phyloP scores from a whole-genome alignment of 306 rosid species.

The Trifolium subterraneum region DNA sequence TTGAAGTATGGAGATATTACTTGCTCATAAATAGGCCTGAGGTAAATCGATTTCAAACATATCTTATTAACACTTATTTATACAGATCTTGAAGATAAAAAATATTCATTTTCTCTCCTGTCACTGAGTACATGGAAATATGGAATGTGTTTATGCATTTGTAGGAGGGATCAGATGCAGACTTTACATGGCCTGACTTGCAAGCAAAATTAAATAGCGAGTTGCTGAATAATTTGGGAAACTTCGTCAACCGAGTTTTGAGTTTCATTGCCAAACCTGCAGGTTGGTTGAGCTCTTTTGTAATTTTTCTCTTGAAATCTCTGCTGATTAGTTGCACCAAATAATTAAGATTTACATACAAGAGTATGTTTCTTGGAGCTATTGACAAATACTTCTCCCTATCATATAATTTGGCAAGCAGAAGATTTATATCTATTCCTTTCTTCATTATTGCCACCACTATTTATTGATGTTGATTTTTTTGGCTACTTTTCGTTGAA shows the following conservation, averaged over 20 bases:
- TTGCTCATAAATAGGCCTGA: constrained; percentile 92
- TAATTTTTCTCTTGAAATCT: constrained; percentile 10
- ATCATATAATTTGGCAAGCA: constrained; percentile 12
- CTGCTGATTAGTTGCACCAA: constrained; percentile 29
- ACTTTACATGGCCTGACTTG: constrained; percentile 88
- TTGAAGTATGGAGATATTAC: constrained; percentile 98
- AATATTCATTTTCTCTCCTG: constrained; percentile 23
- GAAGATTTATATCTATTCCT: constrained; percentile 11
- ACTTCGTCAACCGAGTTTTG: constrained; percentile 84
- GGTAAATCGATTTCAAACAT: constrained; percentile 52
- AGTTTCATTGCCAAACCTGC: constrained; percentile 93
- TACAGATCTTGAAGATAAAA: constrained; percentile 15
- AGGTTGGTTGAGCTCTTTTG: constrained; percentile 61
- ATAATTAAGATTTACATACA: constrained; percentile 23
- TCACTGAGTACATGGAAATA: constrained; percentile 16
- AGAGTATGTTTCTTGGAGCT: constrained; percentile 28
- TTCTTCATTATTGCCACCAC: constrained; percentile 15
- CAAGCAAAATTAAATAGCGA: constrained; percentile 90
- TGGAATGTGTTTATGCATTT: constrained; percentile 25
- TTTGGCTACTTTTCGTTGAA: background rate
- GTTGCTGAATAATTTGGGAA: constrained; percentile 90
- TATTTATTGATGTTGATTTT: background rate
- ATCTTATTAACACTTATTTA: background rate
- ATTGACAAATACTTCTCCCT: constrained; percentile 15
- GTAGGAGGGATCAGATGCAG: constrained; percentile 92